Evolutionary conservation across 2,329 filamentous ascomycete species (phyloP).

Genomic region (Claviceps maximensis): DNA sequence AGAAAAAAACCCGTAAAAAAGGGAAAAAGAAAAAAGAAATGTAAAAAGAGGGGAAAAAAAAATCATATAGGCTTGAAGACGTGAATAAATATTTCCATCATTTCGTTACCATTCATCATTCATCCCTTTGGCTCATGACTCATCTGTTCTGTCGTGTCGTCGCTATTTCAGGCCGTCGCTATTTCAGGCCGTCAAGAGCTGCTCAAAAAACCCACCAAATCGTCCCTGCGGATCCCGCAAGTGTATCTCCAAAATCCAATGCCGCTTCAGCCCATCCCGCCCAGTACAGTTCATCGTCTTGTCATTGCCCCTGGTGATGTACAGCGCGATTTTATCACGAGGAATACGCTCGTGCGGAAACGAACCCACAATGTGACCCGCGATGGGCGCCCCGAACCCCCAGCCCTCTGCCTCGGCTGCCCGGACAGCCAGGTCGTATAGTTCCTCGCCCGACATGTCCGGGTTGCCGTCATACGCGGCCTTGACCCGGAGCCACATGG

Average conservation of each 20-base stretch:
- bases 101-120: too few relatives aligned
- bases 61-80: too few relatives aligned
- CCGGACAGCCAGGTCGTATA: constrained; percentile 30
- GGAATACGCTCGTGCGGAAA: constrained; percentile 39
- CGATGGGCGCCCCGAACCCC: constrained; percentile 29
- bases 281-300: constrained; percentile 25
- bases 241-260: constrained; percentile 39
- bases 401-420: constrained; percentile 26
- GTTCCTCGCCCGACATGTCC: constrained; percentile 32
- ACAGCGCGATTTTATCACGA: constrained; percentile 29
- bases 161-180: neutral
- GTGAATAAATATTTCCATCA: too few relatives aligned
- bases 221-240: constrained; percentile 25
- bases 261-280: constrained; percentile 27
- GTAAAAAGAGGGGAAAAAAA: too few relatives aligned
- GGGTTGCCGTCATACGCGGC: constrained; percentile 22
- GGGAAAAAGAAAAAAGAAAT: too few relatives aligned
- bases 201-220: constrained; percentile 31
- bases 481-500: constrained; percentile 32
- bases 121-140: too few relatives aligned
- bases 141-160: too few relatives aligned
- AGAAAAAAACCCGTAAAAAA: too few relatives aligned
- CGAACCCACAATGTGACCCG: constrained; percentile 35
- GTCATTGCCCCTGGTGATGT: constrained; percentile 30
- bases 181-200: constrained; percentile 15